These are phyloP conservation scores for Euphrasia confusa DNA, from an alignment of 257 asterid genomes.

Conservation along the genomic window DNA sequence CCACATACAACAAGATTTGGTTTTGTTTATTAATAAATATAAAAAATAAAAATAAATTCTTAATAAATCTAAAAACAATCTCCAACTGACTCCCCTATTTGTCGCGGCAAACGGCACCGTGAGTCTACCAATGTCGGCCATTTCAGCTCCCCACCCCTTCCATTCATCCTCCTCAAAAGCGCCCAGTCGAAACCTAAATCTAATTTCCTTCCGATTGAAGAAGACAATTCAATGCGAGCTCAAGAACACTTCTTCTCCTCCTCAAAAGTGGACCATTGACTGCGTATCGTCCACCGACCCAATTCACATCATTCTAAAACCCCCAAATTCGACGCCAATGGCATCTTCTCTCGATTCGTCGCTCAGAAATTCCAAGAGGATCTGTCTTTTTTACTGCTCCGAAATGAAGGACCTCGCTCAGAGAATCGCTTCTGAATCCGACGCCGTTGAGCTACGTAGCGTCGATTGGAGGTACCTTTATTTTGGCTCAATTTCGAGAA, in stretches of 20 bases:
- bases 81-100: slow-evolving; percentile 25
- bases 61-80: slow-evolving; percentile 14
- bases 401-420: slow-evolving; percentile 87
- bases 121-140: slow-evolving; percentile 52
- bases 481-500: not conserved
- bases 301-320: slow-evolving; percentile 80
- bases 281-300: slow-evolving; percentile 75
- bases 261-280: slow-evolving; percentile 73
- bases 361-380: slow-evolving; percentile 44
- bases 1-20: too few relatives aligned
- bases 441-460: slow-evolving; percentile 82
- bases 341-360: slow-evolving; percentile 40
- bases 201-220: slow-evolving; percentile 20
- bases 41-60: too few relatives aligned
- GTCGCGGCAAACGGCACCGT: slow-evolving; percentile 43
- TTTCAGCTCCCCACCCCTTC: slow-evolving; percentile 38
- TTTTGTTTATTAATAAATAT: too few relatives aligned
- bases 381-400: slow-evolving; percentile 72
- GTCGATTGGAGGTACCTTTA: slow-evolving; percentile 72
- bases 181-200: slow-evolving; percentile 23
- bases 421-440: slow-evolving; percentile 77
- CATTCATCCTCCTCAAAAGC: slow-evolving; percentile 26
- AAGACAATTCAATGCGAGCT: slow-evolving; percentile 50
- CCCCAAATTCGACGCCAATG: slow-evolving; percentile 52
- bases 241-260: slow-evolving; percentile 32